These are phyloP conservation scores for Apiospora saccharicola DNA, from an alignment of 2,329 filamentous ascomycete genomes.

Conservation along the genomic window DNA sequence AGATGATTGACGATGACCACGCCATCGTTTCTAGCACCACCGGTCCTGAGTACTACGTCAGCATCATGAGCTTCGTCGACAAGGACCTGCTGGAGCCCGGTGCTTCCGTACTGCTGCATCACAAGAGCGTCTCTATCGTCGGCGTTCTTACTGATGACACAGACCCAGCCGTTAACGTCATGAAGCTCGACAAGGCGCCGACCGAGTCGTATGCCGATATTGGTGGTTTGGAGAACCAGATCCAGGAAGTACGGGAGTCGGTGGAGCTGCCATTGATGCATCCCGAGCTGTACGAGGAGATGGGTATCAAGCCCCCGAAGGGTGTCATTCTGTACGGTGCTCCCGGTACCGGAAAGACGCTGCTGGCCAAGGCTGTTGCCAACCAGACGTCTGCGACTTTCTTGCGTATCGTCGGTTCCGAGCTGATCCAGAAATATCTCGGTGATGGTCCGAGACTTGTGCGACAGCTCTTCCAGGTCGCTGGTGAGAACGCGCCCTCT, in stretches of 20 bases:
- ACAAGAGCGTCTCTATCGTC: slow-evolving; percentile 97
- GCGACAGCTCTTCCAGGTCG: slow-evolving; percentile 92
- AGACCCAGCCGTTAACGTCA: slow-evolving; percentile 94
- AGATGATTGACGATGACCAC: slow-evolving; percentile 99
- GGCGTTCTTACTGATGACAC: slow-evolving; percentile 96
- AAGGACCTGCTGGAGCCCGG: slow-evolving; percentile 97
- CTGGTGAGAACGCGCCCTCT: slow-evolving; percentile 92
- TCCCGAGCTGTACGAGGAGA: slow-evolving; percentile 98
- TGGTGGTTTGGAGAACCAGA: slow-evolving; percentile 92
- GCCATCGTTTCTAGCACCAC: slow-evolving; percentile 98
- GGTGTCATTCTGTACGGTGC: slow-evolving; percentile 98
- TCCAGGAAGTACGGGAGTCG: slow-evolving; percentile 96
- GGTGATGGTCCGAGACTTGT: slow-evolving; percentile 95
- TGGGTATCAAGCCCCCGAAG: slow-evolving; percentile 99
- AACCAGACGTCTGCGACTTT: slow-evolving; percentile 99
- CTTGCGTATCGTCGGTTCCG: slow-evolving; percentile 94
- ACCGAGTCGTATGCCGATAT: slow-evolving; percentile 99
- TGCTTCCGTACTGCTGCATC: slow-evolving; percentile 92
- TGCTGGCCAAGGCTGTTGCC: slow-evolving; percentile 95
- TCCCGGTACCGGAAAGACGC: slow-evolving; percentile 94
- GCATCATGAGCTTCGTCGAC: slow-evolving; percentile 99
- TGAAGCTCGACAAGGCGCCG: slow-evolving; percentile 99
- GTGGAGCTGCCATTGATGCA: slow-evolving; percentile 95
- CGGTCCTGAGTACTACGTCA: slow-evolving; percentile 98
- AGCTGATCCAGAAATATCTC: slow-evolving; percentile 98